Conservation (phyloP, 805 yeast species). For the Saccharomycopsis sp. region DNA sequence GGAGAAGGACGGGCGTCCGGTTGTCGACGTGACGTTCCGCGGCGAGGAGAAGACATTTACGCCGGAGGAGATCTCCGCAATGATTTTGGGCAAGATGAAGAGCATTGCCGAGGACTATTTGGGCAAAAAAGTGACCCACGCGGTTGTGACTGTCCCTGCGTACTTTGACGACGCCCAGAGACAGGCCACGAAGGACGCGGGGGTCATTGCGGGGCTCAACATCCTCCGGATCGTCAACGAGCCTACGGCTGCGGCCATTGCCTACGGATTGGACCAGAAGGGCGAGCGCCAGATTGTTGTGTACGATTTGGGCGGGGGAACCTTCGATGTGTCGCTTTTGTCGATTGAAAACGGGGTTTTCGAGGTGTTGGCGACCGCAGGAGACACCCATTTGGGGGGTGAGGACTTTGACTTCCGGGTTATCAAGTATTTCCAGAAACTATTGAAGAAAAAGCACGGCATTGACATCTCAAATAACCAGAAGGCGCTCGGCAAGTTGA, state of each 20-base stretch:
- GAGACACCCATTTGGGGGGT: conserved; percentile 98
- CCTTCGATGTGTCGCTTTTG: conserved; percentile 85
- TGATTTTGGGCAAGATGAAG: conserved; percentile 90
- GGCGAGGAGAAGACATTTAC: conserved; percentile 75
- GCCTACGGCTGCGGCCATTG: conserved; percentile 97
- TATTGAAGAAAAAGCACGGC: conserved; percentile 87
- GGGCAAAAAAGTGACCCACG: conserved; percentile 79
- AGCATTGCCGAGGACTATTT: conserved; percentile 86
- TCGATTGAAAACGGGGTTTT: conserved; percentile 88
- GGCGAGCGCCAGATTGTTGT: conserved; percentile 87
- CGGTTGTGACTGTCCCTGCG: conserved; percentile 91
- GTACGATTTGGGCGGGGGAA: conserved; percentile 97
- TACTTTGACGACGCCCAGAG: conserved; percentile 91
- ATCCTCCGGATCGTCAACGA: conserved; percentile 86
- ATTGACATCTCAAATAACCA: conserved; percentile 72
- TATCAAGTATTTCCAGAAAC: conserved; percentile 78
- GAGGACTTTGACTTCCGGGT: conserved; percentile 91
- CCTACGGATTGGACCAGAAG: conserved; percentile 81
- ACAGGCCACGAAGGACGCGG: conserved; percentile 92
- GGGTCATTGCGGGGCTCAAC: conserved; percentile 84
- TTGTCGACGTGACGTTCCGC: conserved; percentile 63
- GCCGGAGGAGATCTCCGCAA: conserved; percentile 90
- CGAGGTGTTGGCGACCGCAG: conserved; percentile 89
- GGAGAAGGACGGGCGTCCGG: conserved; percentile 75
- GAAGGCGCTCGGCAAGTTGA: conserved; percentile 32